Conservation (phyloP, 139 green algal genomes). For the Coelastrella sp. region DNA sequence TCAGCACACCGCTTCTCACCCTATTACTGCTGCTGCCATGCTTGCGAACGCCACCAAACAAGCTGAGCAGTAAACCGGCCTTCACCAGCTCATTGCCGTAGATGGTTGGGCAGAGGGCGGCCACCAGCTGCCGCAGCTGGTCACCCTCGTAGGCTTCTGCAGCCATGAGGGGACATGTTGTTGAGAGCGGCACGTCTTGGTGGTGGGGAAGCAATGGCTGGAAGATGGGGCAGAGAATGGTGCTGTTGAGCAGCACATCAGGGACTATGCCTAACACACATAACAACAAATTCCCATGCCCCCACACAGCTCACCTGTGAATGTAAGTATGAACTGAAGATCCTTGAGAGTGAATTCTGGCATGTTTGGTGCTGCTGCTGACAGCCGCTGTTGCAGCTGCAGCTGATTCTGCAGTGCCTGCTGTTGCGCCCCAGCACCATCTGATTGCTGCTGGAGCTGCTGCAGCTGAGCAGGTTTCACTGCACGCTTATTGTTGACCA, state of each 20-base stretch:
- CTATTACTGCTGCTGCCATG: constrained; percentile 51
- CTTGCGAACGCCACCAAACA: constrained; percentile 92
- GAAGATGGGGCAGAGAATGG: no score
- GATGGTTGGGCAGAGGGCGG: constrained; percentile 90
- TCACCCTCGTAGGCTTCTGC: constrained; percentile 72
- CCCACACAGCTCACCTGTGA: constrained; percentile 63
- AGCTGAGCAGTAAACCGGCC: constrained; percentile 86
- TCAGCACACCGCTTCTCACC: constrained; percentile 2
- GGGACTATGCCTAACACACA: no score
- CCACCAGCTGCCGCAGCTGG: constrained; percentile 83
- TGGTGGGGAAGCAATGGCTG: no score
- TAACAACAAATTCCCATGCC: no score
- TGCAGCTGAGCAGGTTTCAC: background rate
- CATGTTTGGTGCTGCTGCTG: constrained; percentile 45
- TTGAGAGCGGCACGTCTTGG: background rate
- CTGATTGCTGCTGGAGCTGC: constrained; percentile 7
- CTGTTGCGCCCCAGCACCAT: constrained; percentile 27
- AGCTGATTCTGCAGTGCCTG: constrained; percentile 11
- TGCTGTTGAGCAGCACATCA: no score
- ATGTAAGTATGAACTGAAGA: constrained; percentile 87
- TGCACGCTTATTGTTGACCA: constrained; percentile 58
- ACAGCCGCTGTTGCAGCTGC: constrained; percentile 26
- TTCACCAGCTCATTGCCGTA: constrained; percentile 94
- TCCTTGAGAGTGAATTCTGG: constrained; percentile 77
- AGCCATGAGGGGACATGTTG: background rate